These are phyloP conservation scores for Russula foetens DNA, from an alignment of 768 basidiomycete genomes.

Conservation along the genomic window DNA sequence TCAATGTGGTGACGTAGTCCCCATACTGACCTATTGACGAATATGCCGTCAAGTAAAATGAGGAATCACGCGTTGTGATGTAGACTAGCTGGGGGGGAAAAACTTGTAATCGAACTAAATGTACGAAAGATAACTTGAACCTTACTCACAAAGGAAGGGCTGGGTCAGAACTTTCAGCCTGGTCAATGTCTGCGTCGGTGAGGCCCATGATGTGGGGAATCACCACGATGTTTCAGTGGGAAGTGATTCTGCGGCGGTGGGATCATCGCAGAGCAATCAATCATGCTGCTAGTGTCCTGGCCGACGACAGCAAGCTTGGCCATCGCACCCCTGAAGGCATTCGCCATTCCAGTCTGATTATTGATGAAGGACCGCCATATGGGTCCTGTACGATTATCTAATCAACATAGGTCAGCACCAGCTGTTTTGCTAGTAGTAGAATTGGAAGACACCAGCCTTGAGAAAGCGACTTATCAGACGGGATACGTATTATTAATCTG, in stretches of 20 bases:
- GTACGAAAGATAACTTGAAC: constrained; percentile 17
- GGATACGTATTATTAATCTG: background rate
- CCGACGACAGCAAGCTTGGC: constrained; percentile 38
- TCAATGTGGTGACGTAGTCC: too few relatives aligned
- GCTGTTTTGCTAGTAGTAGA: background rate
- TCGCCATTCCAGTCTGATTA: constrained; percentile 20
- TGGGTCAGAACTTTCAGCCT: constrained; percentile 12
- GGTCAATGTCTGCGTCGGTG: constrained; percentile 21
- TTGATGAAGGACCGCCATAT: constrained; percentile 38
- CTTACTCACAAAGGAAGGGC: background rate
- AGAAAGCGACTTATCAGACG: constrained; percentile 12
- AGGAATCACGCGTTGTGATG: background rate
- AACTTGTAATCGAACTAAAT: background rate
- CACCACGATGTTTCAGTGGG: constrained; percentile 12
- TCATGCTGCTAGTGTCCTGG: constrained; percentile 29
- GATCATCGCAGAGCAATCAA: constrained; percentile 41
- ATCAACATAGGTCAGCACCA: background rate
- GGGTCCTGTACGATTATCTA: constrained; percentile 40
- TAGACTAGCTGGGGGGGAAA: background rate
- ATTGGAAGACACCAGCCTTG: constrained; percentile 12
- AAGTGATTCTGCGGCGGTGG: constrained; percentile 28
- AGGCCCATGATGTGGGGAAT: constrained; percentile 22
- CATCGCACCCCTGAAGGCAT: constrained; percentile 37
- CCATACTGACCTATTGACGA: too few relatives aligned
- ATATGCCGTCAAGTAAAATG: too few relatives aligned